Evolutionary conservation across 495 filamentous ascomycete genomes (phyloP).

Genomic region (Lophium mytilinum): DNA sequence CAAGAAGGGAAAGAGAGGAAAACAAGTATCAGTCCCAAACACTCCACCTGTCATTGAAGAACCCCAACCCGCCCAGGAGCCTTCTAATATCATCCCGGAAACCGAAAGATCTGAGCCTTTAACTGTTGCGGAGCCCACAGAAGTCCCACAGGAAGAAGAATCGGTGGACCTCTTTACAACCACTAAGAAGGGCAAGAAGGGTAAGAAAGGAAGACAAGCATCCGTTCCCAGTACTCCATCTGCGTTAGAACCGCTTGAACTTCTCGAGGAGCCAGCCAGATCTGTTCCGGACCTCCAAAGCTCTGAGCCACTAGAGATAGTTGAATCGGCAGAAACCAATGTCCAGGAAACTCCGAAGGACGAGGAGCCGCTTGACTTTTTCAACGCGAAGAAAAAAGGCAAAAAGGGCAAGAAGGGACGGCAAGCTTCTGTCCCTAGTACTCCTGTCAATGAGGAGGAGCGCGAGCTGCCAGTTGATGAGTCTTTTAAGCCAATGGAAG

Average conservation of each 20-base stretch:
- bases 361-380: not conserved
- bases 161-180: not conserved
- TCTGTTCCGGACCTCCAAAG: too few species aligned
- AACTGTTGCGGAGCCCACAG: too few species aligned
- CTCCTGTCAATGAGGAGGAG: not conserved
- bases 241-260: not conserved
- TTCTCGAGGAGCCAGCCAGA: too few species aligned
- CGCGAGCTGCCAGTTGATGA: not conserved
- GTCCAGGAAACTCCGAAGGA: not conserved
- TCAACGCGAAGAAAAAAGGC: not conserved
- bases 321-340: too few species aligned
- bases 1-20: constrained; percentile 23
- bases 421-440: not conserved
- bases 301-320: too few species aligned
- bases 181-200: not conserved
- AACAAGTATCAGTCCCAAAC: constrained; percentile 1
- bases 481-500: not conserved
- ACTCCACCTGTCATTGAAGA: constrained; percentile 2
- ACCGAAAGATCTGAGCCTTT: not conserved
- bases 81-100: not conserved
- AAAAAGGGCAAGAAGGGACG: constrained; percentile 1
- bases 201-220: not conserved
- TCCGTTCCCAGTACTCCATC: not conserved
- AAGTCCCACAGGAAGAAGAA: not conserved
- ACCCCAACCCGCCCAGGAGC: not conserved